Base-by-base conservation (phyloP, 371 early-diverging fungal species). In the Massospora cicadina region DNA sequence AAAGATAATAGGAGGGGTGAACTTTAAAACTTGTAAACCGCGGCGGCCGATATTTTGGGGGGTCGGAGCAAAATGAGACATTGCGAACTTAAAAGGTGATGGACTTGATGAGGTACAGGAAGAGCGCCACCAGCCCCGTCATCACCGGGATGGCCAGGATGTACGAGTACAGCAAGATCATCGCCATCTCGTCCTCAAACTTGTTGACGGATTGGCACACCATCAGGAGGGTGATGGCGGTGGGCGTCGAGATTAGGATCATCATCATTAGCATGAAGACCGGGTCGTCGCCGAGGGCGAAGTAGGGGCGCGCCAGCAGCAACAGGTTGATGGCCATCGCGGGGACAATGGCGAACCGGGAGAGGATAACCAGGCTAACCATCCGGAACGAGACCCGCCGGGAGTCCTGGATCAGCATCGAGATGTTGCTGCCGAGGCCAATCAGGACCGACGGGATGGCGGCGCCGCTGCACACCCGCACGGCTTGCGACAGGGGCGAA, bases 391-490 rank as follows among this genome's bases (percentile, higher is more conserved):
- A 12, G 24, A 63, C 63, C 3, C 27, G 10, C 2, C 55, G 63
- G 29, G 63, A 17, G 26, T 56, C 57, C 21, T 63, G n/a, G 12
- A 54, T 0, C 3, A 63, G n/a, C 17, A 23, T 53, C 17, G 53
- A 63, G 21, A 87, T 70, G 68, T 87, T 85, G 21, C 85, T 79
- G 17, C 87, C 87, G 0, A 87, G 75, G 64, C 84, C 82, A 10
- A 85, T 70, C 33, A 87, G 70, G 25, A 83, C 78, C 62, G 85
- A 72, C 1, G 87, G 87, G 24, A 87, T 83, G 3, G 85, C 79
- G 7, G 83, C 79, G 29, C 74, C 75, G 25, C 84, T 83, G 68
- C 84, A 84, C 31, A 76, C 72, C 57, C 83, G 81, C 25, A 87
- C 76, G 0, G 85, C 83, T 13, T 71, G 69, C n/a, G 83, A 77